Conservation (phyloP, 2,329 filamentous ascomycete genomes). For the Cercospora sp. region DNA sequence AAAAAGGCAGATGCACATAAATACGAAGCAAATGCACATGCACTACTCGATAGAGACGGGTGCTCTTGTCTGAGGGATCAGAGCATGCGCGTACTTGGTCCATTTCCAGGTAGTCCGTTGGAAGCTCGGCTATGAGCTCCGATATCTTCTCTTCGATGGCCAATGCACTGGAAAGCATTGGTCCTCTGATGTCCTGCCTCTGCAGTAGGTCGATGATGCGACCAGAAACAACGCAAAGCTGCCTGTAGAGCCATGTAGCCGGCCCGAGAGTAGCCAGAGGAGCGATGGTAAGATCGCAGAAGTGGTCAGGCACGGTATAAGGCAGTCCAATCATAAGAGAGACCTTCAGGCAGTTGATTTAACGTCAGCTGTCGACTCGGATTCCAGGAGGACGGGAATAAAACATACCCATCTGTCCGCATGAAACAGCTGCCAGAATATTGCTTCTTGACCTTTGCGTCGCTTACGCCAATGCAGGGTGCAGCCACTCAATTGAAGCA, state of each 20-base stretch:
- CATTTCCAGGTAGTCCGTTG: constrained; percentile 16
- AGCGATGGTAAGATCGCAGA: constrained; percentile 20
- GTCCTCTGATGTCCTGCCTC: constrained; percentile 8
- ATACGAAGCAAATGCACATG: constrained; percentile 48
- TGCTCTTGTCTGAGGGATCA: constrained; percentile 16
- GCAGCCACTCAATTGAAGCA: constrained; percentile 20
- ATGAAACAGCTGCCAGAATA: constrained; percentile 27
- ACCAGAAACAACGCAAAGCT: constrained; percentile 16
- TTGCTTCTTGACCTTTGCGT: constrained; percentile 8
- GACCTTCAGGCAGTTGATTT: background rate
- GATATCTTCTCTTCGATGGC: constrained; percentile 22
- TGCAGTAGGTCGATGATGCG: constrained; percentile 23
- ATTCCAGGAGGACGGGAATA: too few relatives aligned
- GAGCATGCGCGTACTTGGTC: constrained; percentile 6
- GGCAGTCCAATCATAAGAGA: constrained; percentile 25
- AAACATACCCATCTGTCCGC: constrained; percentile 21
- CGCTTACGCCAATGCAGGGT: constrained; percentile 14
- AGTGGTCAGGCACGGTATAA: constrained; percentile 17
- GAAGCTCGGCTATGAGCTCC: constrained; percentile 8
- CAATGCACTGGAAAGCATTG: constrained; percentile 13
- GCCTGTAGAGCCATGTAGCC: constrained; percentile 16
- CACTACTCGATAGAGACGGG: constrained; percentile 18
- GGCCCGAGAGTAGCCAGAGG: constrained; percentile 4
- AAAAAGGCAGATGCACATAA: constrained; percentile 50
- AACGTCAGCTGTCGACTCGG: too few relatives aligned